These are phyloP conservation scores for Anethum foeniculum DNA, from an alignment of 140 eudicot genomes.

Conservation along the genomic window DNA sequence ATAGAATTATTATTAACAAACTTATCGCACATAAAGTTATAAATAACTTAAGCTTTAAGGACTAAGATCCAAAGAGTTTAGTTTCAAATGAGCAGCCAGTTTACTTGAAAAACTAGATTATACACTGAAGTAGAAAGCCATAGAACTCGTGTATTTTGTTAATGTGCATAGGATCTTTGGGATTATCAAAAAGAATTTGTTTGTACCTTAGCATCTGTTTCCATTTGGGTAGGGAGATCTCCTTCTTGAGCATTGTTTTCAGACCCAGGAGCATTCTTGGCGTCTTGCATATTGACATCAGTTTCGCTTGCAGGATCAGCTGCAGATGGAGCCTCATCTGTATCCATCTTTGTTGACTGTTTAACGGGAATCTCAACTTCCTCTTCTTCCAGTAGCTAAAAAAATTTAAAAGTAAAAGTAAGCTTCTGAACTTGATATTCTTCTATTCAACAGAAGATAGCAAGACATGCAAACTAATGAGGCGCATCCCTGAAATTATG, in stretches of 20 bases:
- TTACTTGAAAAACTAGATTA: background rate
- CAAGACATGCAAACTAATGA: background rate
- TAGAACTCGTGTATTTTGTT: background rate
- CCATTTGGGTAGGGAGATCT: constrained; percentile 67
- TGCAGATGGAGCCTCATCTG: constrained; percentile 52
- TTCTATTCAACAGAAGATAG: background rate
- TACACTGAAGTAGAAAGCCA: background rate
- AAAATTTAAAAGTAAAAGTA: background rate
- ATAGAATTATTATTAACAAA: background rate
- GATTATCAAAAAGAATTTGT: background rate
- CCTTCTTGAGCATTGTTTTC: constrained; percentile 70
- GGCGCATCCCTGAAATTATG: background rate
- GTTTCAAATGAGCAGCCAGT: background rate
- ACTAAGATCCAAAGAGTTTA: background rate
- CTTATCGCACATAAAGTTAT: background rate
- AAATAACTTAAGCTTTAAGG: background rate
- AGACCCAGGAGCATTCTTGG: constrained; percentile 36
- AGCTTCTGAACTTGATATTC: background rate
- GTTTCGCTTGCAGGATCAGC: constrained; percentile 37
- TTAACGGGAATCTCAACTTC: constrained; percentile 69
- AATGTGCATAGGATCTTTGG: background rate
- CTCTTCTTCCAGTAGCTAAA: constrained; percentile 86
- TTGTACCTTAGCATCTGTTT: constrained; percentile 69
- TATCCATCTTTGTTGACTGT: constrained; percentile 66
- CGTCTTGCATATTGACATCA: constrained; percentile 88